Evolutionary conservation across 805 yeast genomes (phyloP).

Genomic region (Kluyveromyces wickerhamii): DNA sequence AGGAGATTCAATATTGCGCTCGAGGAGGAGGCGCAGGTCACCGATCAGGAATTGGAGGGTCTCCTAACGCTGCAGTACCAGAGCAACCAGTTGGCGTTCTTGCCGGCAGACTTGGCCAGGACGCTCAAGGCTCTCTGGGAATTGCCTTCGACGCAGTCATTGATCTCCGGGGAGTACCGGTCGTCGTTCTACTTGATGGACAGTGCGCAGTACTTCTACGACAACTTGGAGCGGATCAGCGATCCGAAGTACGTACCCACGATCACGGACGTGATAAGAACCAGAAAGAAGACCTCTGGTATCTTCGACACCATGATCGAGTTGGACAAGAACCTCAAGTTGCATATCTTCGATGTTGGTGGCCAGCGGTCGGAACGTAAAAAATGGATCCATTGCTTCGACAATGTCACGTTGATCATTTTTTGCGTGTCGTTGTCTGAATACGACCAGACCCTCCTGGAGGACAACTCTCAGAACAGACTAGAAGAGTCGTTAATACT

Average conservation of each 20-base stretch:
- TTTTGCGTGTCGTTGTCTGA: conserved; percentile 89
- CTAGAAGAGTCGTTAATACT: conserved; percentile 74
- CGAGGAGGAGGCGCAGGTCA: conserved; percentile 27
- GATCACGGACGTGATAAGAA: conserved; percentile 70
- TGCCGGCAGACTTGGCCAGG: conserved; percentile 39
- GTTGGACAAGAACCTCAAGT: conserved; percentile 52
- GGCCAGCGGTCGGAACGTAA: conserved; percentile 94
- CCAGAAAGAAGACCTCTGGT: conserved; percentile 90
- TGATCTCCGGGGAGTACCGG: conserved; percentile 47
- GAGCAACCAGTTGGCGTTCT: conserved; percentile 28
- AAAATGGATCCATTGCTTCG: conserved; percentile 97
- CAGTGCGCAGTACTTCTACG: conserved; percentile 72
- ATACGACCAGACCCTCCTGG: conserved; percentile 79
- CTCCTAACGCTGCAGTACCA: conserved; percentile 8
- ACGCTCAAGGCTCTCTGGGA: conserved; percentile 47
- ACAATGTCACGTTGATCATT: conserved; percentile 80
- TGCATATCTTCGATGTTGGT: conserved; percentile 79
- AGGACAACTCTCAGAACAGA: conserved; percentile 67
- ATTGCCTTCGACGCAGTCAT: conserved; percentile 48
- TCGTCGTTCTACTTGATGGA: conserved; percentile 78
- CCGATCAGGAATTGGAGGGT: conserved; percentile 23
- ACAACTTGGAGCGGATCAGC: conserved; percentile 49
- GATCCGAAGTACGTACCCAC: conserved; percentile 58
- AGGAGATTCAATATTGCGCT: conserved; percentile 35
- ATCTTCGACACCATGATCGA: conserved; percentile 75